phyloP scores from a whole-genome alignment of 805 yeast species.

The Metschnikowia koreensis region DNA sequence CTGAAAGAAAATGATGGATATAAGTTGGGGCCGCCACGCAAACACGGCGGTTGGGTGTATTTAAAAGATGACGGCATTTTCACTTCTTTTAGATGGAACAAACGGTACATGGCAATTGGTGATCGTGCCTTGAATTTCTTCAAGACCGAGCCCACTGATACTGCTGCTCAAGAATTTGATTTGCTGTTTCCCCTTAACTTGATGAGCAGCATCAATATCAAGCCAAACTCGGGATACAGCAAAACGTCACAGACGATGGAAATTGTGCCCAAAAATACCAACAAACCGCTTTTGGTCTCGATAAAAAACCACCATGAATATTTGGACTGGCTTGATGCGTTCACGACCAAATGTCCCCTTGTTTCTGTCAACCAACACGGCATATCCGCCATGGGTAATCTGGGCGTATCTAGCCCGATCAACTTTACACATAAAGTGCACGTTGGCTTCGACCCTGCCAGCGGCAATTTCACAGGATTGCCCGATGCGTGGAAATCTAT shows the following conservation, averaged over 20 bases:
- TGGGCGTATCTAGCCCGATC: constrained; percentile 82
- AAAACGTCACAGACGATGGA: constrained; percentile 66
- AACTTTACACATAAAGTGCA: constrained; percentile 93
- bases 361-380: constrained; percentile 37
- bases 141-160: constrained; percentile 53
- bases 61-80: constrained; percentile 86
- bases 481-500: constrained; percentile 59
- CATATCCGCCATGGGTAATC: constrained; percentile 26
- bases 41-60: constrained; percentile 78
- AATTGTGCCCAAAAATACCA: constrained; percentile 52
- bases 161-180: constrained; percentile 46
- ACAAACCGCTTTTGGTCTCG: constrained; percentile 67
- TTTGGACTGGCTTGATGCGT: constrained; percentile 88
- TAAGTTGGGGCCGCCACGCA: constrained; percentile 13
- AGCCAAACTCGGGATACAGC: constrained; percentile 48
- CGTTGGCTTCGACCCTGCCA: constrained; percentile 80
- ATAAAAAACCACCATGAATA: constrained; percentile 78
- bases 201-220: constrained; percentile 50
- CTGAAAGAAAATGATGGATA: constrained; percentile 5
- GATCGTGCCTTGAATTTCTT: constrained; percentile 75
- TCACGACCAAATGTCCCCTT: constrained; percentile 72
- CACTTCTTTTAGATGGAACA: constrained; percentile 88
- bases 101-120: constrained; percentile 73
- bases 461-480: constrained; percentile 54
- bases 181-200: constrained; percentile 39